Evolutionary conservation across 179 eudicot species (phyloP).

Genomic region (Nepenthes alata): DNA sequence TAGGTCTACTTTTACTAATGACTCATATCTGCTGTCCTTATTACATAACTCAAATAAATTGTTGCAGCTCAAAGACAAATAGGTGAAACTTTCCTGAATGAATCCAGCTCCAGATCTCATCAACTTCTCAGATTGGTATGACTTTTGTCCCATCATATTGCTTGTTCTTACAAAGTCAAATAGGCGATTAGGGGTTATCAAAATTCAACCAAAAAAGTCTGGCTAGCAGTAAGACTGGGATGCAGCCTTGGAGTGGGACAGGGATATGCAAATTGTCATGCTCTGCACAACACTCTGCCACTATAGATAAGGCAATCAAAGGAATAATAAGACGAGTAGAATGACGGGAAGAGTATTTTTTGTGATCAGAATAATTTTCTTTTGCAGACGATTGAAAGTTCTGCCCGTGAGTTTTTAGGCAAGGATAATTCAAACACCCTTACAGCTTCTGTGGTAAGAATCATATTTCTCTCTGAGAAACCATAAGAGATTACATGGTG

Average conservation of each 20-base stretch:
- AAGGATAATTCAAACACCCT: slow-evolving; percentile 28
- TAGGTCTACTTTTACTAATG: slow-evolving; percentile 1
- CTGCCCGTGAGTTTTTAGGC: slow-evolving; percentile 22
- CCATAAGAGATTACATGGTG: neutral
- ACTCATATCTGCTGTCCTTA: slow-evolving; percentile 1
- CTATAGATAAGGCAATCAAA: neutral
- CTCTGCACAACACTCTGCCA: no score
- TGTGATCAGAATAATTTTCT: slow-evolving; percentile 4
- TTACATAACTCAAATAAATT: neutral
- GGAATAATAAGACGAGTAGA: neutral
- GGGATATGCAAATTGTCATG: no score
- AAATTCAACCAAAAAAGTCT: neutral
- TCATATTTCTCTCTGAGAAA: neutral
- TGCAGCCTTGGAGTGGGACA: no score
- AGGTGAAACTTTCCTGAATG: slow-evolving; percentile 79
- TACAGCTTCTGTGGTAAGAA: slow-evolving; percentile 38
- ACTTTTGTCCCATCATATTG: neutral
- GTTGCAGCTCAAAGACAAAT: slow-evolving; percentile 91
- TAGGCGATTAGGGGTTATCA: neutral
- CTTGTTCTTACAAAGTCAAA: neutral
- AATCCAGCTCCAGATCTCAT: slow-evolving; percentile 89
- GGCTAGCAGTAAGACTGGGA: no score
- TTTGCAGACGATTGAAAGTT: slow-evolving; percentile 40
- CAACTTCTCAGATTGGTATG: slow-evolving; percentile 90
- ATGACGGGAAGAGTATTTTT: neutral